phyloP scores from a whole-genome alignment of 148 eudicot species.

The Rhododendron ferrugineum region DNA sequence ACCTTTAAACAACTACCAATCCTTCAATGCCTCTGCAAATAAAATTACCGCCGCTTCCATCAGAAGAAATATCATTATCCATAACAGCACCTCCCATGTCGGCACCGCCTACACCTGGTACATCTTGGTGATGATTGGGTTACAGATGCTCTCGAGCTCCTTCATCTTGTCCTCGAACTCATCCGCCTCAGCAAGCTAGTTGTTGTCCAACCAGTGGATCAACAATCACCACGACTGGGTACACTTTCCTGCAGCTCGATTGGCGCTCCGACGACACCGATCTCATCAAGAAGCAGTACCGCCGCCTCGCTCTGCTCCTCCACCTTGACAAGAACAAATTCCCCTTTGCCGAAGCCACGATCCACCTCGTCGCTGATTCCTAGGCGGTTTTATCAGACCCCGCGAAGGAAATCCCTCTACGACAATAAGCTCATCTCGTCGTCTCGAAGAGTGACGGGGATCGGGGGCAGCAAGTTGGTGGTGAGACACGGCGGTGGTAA shows the following conservation, averaged over 20 bases:
- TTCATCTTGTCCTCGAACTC: no score
- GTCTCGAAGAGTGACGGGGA: slow-evolving; percentile 3
- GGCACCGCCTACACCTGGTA: no score
- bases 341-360: slow-evolving; percentile 2
- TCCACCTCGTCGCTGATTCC: not conserved
- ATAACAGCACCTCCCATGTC: no score
- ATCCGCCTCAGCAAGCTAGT: no score
- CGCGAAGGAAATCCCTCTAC: slow-evolving; percentile 11
- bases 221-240: slow-evolving; percentile 55
- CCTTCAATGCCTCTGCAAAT: no score
- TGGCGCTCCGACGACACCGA: slow-evolving; percentile 32
- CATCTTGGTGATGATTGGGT: no score
- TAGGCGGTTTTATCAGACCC: slow-evolving; percentile 9
- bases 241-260: slow-evolving; percentile 59
- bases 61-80: no score
- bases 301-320: slow-evolving; percentile 8
- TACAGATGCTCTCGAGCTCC: no score
- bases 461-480: not conserved
- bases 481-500: not conserved
- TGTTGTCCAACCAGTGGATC: slow-evolving; percentile 3
- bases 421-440: slow-evolving; percentile 44
- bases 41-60: no score
- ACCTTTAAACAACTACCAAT: no score
- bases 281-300: not conserved
- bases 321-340: slow-evolving; percentile 11